phyloP scores from a whole-genome alignment of 176 grass and related monocot species.

The Ampelocalamus luodianensis region DNA sequence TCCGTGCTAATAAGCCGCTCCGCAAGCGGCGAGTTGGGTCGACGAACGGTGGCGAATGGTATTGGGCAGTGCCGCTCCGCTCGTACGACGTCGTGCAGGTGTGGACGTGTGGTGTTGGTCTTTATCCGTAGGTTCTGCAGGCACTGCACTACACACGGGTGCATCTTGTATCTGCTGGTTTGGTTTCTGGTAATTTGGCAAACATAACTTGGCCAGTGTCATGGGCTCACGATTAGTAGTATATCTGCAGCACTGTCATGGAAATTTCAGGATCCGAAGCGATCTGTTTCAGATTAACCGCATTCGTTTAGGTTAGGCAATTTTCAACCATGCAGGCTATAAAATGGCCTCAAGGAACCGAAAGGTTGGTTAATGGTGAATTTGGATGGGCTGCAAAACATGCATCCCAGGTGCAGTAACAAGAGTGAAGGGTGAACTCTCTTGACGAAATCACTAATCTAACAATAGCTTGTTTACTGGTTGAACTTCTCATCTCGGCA shows the following conservation, averaged over 20 bases:
- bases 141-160: not conserved
- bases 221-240: not conserved
- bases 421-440: not conserved
- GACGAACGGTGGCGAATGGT: too few relatives aligned
- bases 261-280: not conserved
- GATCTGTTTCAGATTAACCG: not conserved
- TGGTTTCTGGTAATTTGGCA: not conserved
- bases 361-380: not conserved
- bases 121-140: not conserved
- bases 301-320: not conserved
- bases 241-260: not conserved
- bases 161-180: not conserved
- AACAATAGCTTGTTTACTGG: not conserved
- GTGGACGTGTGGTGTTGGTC: not conserved
- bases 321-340: not conserved
- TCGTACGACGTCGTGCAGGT: not conserved
- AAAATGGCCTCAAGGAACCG: not conserved
- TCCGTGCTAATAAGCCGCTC: too few relatives aligned
- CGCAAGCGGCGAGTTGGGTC: too few relatives aligned
- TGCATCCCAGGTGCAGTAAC: not conserved
- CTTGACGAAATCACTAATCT: not conserved
- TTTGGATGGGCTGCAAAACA: not conserved
- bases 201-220: not conserved
- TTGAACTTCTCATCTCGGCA: slow-evolving; percentile 8
- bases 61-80: not conserved